These are phyloP conservation scores for Populus nigra DNA, from an alignment of 345 rosid genomes.

Conservation along the genomic window DNA sequence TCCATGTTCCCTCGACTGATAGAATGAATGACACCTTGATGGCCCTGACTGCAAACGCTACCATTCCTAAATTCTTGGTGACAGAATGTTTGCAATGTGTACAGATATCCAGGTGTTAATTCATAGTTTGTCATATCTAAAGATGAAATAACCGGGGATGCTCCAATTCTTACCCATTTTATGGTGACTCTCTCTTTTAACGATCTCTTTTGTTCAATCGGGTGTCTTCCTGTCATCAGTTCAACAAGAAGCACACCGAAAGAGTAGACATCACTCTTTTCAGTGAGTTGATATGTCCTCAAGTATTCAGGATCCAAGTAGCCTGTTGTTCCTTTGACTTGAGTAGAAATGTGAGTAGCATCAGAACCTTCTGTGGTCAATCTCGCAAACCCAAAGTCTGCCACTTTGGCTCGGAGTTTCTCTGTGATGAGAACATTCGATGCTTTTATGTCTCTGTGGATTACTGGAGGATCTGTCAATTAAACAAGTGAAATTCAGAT, in stretches of 20 bases:
- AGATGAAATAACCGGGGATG: too few species aligned
- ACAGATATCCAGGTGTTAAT: too few species aligned
- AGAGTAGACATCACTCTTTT: slow-evolving; percentile 85
- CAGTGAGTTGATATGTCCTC: slow-evolving; percentile 68
- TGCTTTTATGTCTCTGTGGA: slow-evolving; percentile 90
- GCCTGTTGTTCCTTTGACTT: slow-evolving; percentile 75
- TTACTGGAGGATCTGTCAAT: slow-evolving; percentile 73
- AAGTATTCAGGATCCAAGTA: slow-evolving; percentile 85
- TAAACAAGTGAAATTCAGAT: slow-evolving; percentile 17
- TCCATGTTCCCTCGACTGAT: neutral
- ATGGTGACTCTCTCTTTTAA: slow-evolving; percentile 48
- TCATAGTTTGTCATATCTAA: too few species aligned
- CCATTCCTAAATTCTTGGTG: too few species aligned
- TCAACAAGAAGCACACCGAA: slow-evolving; percentile 82
- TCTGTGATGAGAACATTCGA: slow-evolving; percentile 73
- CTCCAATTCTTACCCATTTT: slow-evolving; percentile 55
- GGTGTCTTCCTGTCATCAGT: slow-evolving; percentile 66
- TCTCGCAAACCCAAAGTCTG: slow-evolving; percentile 91
- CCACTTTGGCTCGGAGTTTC: slow-evolving; percentile 83
- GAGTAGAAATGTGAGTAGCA: slow-evolving; percentile 76
- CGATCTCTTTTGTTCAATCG: slow-evolving; percentile 59
- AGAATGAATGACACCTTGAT: neutral
- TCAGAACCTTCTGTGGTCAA: slow-evolving; percentile 47
- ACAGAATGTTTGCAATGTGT: too few species aligned
- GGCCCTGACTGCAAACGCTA: too few species aligned